Conservation (phyloP, 2,329 filamentous ascomycete species). For the Fusarium tupiense region DNA sequence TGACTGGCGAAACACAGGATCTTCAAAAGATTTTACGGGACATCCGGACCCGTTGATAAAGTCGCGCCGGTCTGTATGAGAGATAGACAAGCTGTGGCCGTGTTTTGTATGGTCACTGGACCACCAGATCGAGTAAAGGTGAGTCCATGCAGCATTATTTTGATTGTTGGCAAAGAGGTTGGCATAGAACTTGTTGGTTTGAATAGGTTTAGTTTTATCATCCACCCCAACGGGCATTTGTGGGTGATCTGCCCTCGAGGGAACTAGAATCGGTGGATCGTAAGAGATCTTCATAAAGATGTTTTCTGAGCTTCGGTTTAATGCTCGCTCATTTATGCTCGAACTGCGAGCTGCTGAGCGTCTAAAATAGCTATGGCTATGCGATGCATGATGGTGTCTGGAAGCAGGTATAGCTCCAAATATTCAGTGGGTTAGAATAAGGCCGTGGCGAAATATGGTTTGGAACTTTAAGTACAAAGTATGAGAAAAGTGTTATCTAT, state of each 20-base stretch:
- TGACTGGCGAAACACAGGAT: background rate
- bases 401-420: background rate
- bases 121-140: background rate
- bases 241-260: background rate
- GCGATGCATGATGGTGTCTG: background rate
- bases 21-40: background rate
- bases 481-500: rapidly evolving
- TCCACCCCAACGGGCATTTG: background rate
- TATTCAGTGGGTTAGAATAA: background rate
- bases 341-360: background rate
- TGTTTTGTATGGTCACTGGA: background rate
- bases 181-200: background rate
- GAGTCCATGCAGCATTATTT: background rate
- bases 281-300: background rate
- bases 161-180: background rate
- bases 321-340: rapidly evolving
- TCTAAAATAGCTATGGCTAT: background rate
- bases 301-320: rapidly evolving
- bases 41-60: background rate
- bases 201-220: background rate
- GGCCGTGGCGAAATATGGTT: rapidly evolving
- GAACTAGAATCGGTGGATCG: background rate
- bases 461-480: rapidly evolving
- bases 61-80: background rate
- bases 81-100: background rate